These are phyloP conservation scores for Fraxinus platypoda DNA, from an alignment of 305 asterid genomes.

Conservation along the genomic window DNA sequence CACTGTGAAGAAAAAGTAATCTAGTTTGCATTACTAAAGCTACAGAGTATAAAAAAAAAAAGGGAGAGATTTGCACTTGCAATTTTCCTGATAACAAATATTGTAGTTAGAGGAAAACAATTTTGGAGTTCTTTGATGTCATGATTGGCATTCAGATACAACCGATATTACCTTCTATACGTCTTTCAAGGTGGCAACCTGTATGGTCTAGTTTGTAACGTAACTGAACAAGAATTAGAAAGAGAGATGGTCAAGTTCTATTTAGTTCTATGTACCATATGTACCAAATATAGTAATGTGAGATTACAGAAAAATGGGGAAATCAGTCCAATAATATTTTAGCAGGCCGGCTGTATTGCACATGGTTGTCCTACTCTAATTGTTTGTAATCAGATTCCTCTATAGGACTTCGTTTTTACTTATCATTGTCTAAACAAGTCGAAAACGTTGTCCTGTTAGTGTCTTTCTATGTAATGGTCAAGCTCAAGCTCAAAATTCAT, in stretches of 20 bases:
- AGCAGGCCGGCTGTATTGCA: not conserved
- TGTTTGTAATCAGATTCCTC: not conserved
- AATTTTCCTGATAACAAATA: not conserved
- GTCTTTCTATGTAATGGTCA: not conserved
- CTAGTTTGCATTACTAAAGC: too few species aligned
- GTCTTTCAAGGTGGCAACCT: too few species aligned
- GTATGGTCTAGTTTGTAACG: too few species aligned
- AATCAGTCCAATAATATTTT: not conserved
- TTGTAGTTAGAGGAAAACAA: not conserved
- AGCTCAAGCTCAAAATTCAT: not conserved
- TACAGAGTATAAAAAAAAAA: not conserved
- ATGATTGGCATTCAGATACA: too few species aligned
- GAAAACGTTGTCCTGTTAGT: not conserved
- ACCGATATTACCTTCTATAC: too few species aligned
- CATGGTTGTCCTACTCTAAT: not conserved
- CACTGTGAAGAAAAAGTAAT: too few species aligned
- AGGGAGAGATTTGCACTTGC: not conserved
- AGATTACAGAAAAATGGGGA: not conserved
- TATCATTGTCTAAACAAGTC: not conserved
- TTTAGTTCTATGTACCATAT: not conserved
- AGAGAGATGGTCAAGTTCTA: not conserved
- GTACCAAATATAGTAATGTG: not conserved
- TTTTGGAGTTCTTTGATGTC: too few species aligned
- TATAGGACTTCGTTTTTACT: not conserved
- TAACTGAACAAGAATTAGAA: not conserved